phyloP scores from a whole-genome alignment of 768 basidiomycete genomes.

The Termitomyces sp. region DNA sequence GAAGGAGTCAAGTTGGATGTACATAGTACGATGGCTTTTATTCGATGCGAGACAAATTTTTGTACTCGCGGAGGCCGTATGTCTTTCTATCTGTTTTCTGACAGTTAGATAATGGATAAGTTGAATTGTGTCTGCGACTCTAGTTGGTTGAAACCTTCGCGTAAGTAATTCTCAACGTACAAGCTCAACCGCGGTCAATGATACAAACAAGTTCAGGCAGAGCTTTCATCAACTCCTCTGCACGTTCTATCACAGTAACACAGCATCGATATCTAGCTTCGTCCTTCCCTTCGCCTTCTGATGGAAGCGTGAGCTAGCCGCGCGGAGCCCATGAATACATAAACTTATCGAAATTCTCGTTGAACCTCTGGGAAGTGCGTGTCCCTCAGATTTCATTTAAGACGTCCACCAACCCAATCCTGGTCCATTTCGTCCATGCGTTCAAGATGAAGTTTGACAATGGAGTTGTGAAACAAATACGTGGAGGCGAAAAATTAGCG shows the following conservation, averaged over 20 bases:
- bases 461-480: constrained; percentile 61
- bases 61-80: constrained; percentile 45
- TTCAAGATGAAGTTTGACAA: constrained; percentile 64
- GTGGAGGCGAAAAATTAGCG: constrained; percentile 47
- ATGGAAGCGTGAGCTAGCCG: constrained; percentile 26
- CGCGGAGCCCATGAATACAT: constrained; percentile 58
- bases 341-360: constrained; percentile 66
- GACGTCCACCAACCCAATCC: constrained; percentile 56
- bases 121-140: constrained; percentile 48
- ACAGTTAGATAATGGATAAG: constrained; percentile 57
- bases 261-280: constrained; percentile 15
- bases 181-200: constrained; percentile 66
- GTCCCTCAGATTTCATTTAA: constrained; percentile 45
- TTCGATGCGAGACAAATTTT: not conserved
- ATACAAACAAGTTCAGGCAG: constrained; percentile 62
- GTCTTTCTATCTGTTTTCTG: constrained; percentile 65
- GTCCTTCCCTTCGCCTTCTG: constrained; percentile 16
- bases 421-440: constrained; percentile 49
- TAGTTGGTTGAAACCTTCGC: not conserved
- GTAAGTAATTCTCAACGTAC: constrained; percentile 32
- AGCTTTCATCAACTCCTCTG: constrained; percentile 57
- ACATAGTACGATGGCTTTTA: constrained; percentile 25
- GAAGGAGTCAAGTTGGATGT: too few relatives aligned
- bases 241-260: constrained; percentile 62
- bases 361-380: constrained; percentile 47